Evolutionary conservation across 768 basidiomycete species (phyloP), one percentile per base, ranked within the genome.

Genomic region (Psilocybe sp.): DNA sequence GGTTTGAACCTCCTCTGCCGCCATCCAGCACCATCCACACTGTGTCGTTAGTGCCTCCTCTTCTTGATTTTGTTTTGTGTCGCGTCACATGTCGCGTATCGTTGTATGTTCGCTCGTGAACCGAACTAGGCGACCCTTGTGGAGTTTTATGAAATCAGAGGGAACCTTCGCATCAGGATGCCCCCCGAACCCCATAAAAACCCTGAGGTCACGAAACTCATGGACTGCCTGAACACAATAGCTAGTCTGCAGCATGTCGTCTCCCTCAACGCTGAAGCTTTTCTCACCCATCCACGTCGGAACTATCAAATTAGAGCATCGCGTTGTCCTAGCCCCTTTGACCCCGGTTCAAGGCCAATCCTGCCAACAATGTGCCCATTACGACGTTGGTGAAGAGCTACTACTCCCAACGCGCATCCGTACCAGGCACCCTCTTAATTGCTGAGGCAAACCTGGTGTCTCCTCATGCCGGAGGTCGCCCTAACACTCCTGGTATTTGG

Each of bases 401-500:
- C 60, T 82, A 81, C 54, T 47, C 63, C 2, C 81, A 82, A 56
- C 73, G 81, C 0, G 70, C 66, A 4, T 65, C 67, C 32, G 56
- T 62, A 0, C 73, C 77, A 0, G 83, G 83, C 0, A 82, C 78
- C 0, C 64, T 86, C 9, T 63, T 82, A 39, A 73, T 88, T 48
- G 64, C 80, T 1, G 84, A 87, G 62, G 83, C 72, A 0, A 81
- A 81, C 1, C 66, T 75, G 45, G 76, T 87, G 42, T 72, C 77
- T 0, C 60, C 64, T 1, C 56, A 73, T 12, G 81, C 82, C 0
- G 80, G 77, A 2, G 83, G 81, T 1, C 70, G 65, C 37, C 44
- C 50, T 1, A 64, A 80, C 47, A 73, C 77, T 0, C 87, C 87
- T 1, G 87, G 87, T 0, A 79, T 88, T 47, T 88, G 78, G 72